Evolutionary conservation across 768 basidiomycete genomes (phyloP).

Genomic region (Mycena polygramma): DNA sequence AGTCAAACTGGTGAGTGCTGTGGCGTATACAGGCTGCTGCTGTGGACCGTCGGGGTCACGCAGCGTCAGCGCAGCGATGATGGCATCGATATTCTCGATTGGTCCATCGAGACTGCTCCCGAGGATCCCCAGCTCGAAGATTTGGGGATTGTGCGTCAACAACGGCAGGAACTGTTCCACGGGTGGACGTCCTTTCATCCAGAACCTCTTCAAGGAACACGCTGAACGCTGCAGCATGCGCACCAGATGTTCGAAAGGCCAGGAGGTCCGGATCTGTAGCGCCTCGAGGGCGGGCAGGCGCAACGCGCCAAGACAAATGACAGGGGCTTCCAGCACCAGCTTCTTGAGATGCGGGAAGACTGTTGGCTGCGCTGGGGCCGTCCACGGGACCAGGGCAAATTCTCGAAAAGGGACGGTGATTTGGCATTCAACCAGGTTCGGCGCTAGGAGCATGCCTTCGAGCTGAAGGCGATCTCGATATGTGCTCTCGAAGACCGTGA

Average conservation of each 20-base stretch:
- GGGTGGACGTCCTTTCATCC: neutral
- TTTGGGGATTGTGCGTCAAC: neutral
- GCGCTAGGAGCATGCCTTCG: neutral
- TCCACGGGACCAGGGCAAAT: neutral
- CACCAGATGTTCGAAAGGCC: neutral
- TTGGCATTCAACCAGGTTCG: neutral
- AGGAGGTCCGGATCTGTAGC: neutral
- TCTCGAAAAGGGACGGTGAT: neutral
- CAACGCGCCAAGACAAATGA: neutral
- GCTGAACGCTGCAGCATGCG: neutral
- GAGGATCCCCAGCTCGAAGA: slow-evolving; percentile 2
- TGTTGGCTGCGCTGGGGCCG: neutral
- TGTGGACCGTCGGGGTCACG: too few species aligned
- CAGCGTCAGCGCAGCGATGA: neutral
- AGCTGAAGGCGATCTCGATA: neutral
- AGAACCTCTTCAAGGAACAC: slow-evolving; percentile 3
- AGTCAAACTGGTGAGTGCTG: neutral
- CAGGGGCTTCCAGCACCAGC: neutral
- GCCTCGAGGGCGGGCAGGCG: neutral
- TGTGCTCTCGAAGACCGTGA: neutral
- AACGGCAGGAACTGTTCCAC: neutral
- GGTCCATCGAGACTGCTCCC: neutral
- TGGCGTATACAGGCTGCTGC: slow-evolving; percentile 3
- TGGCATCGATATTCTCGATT: too few species aligned
- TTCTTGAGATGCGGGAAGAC: neutral